Evolutionary conservation across 306 rosid genomes (phyloP), one percentile per base, ranked within the genome.

Genomic region (Fragaria vesca): DNA sequence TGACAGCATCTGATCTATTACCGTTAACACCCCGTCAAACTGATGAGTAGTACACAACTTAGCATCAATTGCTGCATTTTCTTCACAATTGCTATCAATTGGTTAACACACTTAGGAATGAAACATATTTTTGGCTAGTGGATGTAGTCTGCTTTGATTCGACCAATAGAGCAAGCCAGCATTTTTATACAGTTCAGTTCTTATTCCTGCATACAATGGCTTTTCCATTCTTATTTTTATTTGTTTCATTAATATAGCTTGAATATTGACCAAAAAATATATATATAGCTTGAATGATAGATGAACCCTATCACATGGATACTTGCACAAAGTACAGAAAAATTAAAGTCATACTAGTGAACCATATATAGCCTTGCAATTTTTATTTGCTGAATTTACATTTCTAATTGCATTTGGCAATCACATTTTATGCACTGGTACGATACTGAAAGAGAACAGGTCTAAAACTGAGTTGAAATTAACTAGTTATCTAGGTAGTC

Each of bases 1-100:
- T 94, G 81, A 94, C 98, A 67, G 74, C 84, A 85, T 71, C 89
- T 74, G 98, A 94, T 84, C 78, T 94, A 65, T 45, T 34, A 71
- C 10, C 30, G 45, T 69, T 65, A 21, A 74, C 62, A 57, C 72
- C 69, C 26, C 73, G 72, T 40, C 50, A 83, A 42, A 78, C 63
- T 54, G 77, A 84, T 40, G 51, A 67, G 28, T 38, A 16, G 15
- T 16, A 26, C 54, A 57, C 26, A 57, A 5, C 65, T 51, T 54
- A 4, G 54, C 73, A 43, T 18, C 54, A 69, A 8, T 61, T 61
- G 5, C 66, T 61, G 66, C 66, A 28, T 61, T 26, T 26, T 3
- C 32, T 42, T 40, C 18, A 7, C 2, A 10, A 40, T 42, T n/a
- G 17, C 26, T n/a, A 1, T 40, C 6, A 9, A 67, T 20, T 40